These are phyloP conservation scores for Phanerochaete sordida DNA, from an alignment of 768 basidiomycete species.

Conservation along the genomic window DNA sequence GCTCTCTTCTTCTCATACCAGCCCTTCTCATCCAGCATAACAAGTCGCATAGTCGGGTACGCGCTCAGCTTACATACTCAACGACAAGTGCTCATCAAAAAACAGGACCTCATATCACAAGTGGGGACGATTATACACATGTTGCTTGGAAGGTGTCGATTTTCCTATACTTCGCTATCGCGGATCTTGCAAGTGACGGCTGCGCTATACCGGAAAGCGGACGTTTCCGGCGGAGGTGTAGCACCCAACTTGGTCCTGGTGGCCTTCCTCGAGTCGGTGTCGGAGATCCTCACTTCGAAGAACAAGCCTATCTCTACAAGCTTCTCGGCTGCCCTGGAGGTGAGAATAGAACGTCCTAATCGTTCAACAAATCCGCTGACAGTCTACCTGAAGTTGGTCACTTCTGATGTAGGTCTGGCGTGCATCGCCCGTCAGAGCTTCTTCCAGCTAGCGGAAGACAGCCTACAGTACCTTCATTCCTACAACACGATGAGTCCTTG, in stretches of 20 bases:
- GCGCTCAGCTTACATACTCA: constrained; percentile 9
- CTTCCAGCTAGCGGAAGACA: constrained; percentile 44
- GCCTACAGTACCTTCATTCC: constrained; percentile 50
- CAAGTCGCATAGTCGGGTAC: constrained; percentile 52
- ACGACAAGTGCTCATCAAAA: neutral
- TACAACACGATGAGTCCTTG: constrained; percentile 43
- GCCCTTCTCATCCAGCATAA: constrained; percentile 57
- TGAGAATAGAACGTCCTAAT: constrained; percentile 19
- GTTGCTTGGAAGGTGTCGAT: constrained; percentile 44
- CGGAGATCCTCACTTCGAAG: constrained; percentile 20
- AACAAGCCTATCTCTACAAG: constrained; percentile 16
- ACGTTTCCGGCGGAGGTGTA: constrained; percentile 9
- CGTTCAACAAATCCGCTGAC: neutral
- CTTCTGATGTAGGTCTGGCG: neutral
- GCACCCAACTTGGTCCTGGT: constrained; percentile 16
- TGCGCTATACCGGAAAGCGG: constrained; percentile 36
- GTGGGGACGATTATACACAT: constrained; percentile 61
- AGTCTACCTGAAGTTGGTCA: constrained; percentile 4
- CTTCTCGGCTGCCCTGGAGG: constrained; percentile 36
- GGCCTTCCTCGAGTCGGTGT: constrained; percentile 19
- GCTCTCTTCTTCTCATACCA: constrained; percentile 50
- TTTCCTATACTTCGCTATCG: constrained; percentile 40
- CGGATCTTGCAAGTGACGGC: constrained; percentile 48
- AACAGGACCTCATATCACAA: constrained; percentile 55
- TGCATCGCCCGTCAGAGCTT: constrained; percentile 31